Evolutionary conservation across 352 stramenopile species (phyloP), one percentile per base, ranked within the genome.

Genomic region (Phytophthora hibernalis): DNA sequence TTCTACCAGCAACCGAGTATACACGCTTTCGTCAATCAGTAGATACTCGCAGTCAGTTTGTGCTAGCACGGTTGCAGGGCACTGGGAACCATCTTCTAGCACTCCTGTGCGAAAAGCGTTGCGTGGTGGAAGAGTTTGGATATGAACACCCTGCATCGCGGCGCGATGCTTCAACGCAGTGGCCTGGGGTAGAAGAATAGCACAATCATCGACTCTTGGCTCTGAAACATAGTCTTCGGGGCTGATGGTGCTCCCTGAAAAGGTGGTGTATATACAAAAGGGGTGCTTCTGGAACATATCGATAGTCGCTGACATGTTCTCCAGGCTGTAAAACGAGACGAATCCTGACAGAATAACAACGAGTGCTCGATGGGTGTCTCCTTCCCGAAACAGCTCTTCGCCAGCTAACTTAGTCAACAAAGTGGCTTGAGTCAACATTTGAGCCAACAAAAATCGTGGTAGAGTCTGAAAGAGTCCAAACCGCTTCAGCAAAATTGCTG

Each of bases 201-300:
- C 50, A 5, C 21, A 30, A 57, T 69, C 45, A n/a, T 64, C 40
- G 0, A 5, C 18, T 40, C 28, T 35, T 26, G 53, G 43, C 20
- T 69, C 65, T 6, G 35, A 42, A 10, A 75, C 58, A 28, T 72
- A 82, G 18, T 82, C 68, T 26, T 82, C 63, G 0, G 63, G 67
- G 40, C 60, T 80, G 3, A 21, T 76, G 12, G 79, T 74, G 33
- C 71, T 75, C 6, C 61, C 61, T 22, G 45, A 54, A 53, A 85
- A 85, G 2, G 67, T 60, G 1, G 40, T 24, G 21, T 83, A 87
- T 2, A 75, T 58, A 43, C 82, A 91, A 44, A 91, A 89, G 3
- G 78, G 51, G 61, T 91, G 82, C 0, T 79, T 67, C 24, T 82
- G 75, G 21, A 91, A 85, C 82, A 91, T 89, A 18, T 89, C 82